Evolutionary conservation across 225 moss, liverwort and hornwort species (phyloP), one percentile per base, ranked within the genome.

Genomic region (Polytrichum commune): DNA sequence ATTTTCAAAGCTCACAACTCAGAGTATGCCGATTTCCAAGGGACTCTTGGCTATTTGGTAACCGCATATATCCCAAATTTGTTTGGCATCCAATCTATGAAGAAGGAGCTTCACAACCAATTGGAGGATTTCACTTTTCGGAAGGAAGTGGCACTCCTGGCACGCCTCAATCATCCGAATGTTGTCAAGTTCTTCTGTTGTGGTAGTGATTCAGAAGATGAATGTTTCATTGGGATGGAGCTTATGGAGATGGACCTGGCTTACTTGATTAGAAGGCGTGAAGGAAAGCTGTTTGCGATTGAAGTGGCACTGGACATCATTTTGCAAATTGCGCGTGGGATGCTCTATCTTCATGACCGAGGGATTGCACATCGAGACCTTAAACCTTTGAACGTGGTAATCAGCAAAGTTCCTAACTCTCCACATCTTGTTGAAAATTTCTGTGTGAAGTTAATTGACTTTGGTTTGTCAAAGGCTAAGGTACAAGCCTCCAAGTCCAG

Each of bases 331-430:
- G 58, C 27, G 4, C 22, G 53, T 60, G 58, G 69, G 18, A 60
- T 69, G 69, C 29, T 55, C 19, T 56, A 58, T 60, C 30, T 69
- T 19, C 29, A 69, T 60, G 30, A 23, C 18, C 55, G 19, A 4
- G 29, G 57, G n/a, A n/a, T 69, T 69, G 69, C 55, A 10, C 55
- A 69, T 69, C 69, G 55, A 1, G 69, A 69, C 27, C 69, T 57
- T 4, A 69, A 69, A 19, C 28, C 69, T 16, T 9, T 6, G 18
- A 69, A 69, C 29, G 69, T 69, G 27, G 56, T 56, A 30, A 29
- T 55, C 20, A 57, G 23, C 35, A 32, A 38, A 20, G 30, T 38
- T 6, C 9, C 66, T 4, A 63, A 23, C 30, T 19, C 66, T 66
- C 18, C 24, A 19, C 16, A 32, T 23, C 22, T 20, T 46, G 30